Evolutionary conservation across 306 rosid genomes (phyloP).

Genomic region (Arachis stenosperma): DNA sequence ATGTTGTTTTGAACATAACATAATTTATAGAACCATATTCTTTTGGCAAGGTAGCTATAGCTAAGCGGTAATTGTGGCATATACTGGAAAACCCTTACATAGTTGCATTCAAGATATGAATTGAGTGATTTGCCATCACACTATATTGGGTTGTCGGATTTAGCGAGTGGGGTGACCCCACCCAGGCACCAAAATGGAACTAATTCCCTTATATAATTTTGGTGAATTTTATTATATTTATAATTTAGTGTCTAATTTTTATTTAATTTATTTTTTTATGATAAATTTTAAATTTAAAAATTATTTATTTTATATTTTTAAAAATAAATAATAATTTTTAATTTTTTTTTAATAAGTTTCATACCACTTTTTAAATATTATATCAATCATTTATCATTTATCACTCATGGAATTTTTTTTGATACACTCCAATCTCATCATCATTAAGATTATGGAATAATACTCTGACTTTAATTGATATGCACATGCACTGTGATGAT

Average conservation of each 20-base stretch:
- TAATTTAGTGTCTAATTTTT: too few relatives aligned
- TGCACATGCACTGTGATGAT: too few relatives aligned
- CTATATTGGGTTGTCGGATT: constrained; percentile 10
- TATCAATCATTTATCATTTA: not conserved
- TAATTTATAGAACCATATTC: constrained; percentile 46
- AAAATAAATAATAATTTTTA: too few relatives aligned
- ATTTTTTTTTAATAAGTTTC: too few relatives aligned
- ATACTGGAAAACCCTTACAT: not conserved
- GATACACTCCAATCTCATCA: too few relatives aligned
- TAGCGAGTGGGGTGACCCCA: constrained; percentile 27
- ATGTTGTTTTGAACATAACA: constrained; percentile 23
- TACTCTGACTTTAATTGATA: too few relatives aligned
- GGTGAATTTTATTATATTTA: too few relatives aligned
- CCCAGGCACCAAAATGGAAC: constrained; percentile 21
- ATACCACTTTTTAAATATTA: too few relatives aligned
- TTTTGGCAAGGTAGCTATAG: constrained; percentile 4
- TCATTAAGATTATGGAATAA: constrained; percentile 6
- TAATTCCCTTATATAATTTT: constrained; percentile 13
- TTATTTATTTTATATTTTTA: too few relatives aligned
- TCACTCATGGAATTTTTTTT: too few relatives aligned
- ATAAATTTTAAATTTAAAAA: too few relatives aligned
- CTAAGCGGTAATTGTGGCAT: not conserved
- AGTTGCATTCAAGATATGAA: constrained; percentile 30
- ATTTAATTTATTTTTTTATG: too few relatives aligned
- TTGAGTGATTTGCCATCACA: constrained; percentile 35